phyloP scores from a whole-genome alignment of 2,329 filamentous ascomycete genomes.

The Xenoacremonium recifei region DNA sequence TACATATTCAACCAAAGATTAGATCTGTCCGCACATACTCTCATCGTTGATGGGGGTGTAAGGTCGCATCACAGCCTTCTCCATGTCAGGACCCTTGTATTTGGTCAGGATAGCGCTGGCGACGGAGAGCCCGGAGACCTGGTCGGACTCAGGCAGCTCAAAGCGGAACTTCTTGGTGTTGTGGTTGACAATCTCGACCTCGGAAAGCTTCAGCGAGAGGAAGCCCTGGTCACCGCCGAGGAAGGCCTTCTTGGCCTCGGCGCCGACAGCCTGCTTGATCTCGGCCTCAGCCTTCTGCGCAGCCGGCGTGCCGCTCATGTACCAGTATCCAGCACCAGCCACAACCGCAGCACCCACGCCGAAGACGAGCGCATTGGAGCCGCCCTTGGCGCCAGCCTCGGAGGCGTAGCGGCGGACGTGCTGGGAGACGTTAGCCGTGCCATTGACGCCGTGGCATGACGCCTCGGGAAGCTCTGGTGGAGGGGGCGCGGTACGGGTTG shows the following conservation, averaged over 20 bases:
- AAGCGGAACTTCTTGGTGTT: conserved; percentile 95
- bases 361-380: conserved; percentile 60
- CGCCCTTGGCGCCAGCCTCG: conserved; percentile 49
- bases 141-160: conserved; percentile 77
- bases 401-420: conserved; percentile 67
- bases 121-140: conserved; percentile 77
- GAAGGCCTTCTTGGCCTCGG: conserved; percentile 54
- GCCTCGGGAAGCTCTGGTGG: conserved; percentile 3
- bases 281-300: conserved; percentile 58
- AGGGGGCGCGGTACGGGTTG: conserved; percentile 2
- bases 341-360: conserved; percentile 59
- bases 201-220: conserved; percentile 75
- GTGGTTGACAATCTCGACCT: conserved; percentile 79
- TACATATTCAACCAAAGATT: background rate
- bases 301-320: conserved; percentile 49
- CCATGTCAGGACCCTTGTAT: conserved; percentile 77
- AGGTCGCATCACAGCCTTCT: conserved; percentile 85
- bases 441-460: background rate
- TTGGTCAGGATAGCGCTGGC: conserved; percentile 90
- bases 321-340: conserved; percentile 58
- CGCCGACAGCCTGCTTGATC: conserved; percentile 48
- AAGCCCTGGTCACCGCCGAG: conserved; percentile 89
- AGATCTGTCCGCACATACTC: conserved; percentile 46
- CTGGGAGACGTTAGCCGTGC: conserved; percentile 36
- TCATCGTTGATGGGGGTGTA: conserved; percentile 94